Conservation (phyloP, 2,329 filamentous ascomycete species). For the Epichloe aotearoae region DNA sequence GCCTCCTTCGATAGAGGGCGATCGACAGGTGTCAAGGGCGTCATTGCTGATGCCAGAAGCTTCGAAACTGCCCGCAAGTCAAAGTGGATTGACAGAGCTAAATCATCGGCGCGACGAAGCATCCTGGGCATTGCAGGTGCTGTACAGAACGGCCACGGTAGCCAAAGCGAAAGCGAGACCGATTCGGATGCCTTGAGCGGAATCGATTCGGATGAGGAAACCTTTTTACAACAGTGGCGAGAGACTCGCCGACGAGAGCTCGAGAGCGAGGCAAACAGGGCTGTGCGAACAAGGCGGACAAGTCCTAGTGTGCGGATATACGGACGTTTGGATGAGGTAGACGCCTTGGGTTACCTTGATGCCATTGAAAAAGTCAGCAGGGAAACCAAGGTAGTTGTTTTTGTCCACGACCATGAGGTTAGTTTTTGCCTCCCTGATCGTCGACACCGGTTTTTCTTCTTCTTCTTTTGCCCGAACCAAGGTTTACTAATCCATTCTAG, state of each 20-base stretch:
- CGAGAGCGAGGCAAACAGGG: slow-evolving; percentile 42
- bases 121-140: slow-evolving; percentile 35
- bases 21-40: slow-evolving; percentile 73
- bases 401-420: slow-evolving; percentile 83
- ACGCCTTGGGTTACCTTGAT: slow-evolving; percentile 87
- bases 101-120: slow-evolving; percentile 38
- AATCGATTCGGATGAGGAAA: slow-evolving; percentile 56
- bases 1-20: slow-evolving; percentile 51
- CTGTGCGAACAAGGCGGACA: slow-evolving; percentile 50
- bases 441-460: slow-evolving; percentile 6
- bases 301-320: slow-evolving; percentile 69
- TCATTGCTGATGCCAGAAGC: slow-evolving; percentile 70
- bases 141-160: slow-evolving; percentile 6
- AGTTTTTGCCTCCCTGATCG: slow-evolving; percentile 17
- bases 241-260: slow-evolving; percentile 68
- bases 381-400: slow-evolving; percentile 80
- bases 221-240: slow-evolving; percentile 76
- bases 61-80: slow-evolving; percentile 54
- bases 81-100: slow-evolving; percentile 40
- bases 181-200: slow-evolving; percentile 29
- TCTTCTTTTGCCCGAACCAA: slow-evolving; percentile 6
- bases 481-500: slow-evolving; percentile 28
- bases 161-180: slow-evolving; percentile 31
- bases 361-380: slow-evolving; percentile 79
- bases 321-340: slow-evolving; percentile 69